Evolutionary conservation across 2,329 filamentous ascomycete genomes (phyloP).

Genomic region (Trichoderma breve): DNA sequence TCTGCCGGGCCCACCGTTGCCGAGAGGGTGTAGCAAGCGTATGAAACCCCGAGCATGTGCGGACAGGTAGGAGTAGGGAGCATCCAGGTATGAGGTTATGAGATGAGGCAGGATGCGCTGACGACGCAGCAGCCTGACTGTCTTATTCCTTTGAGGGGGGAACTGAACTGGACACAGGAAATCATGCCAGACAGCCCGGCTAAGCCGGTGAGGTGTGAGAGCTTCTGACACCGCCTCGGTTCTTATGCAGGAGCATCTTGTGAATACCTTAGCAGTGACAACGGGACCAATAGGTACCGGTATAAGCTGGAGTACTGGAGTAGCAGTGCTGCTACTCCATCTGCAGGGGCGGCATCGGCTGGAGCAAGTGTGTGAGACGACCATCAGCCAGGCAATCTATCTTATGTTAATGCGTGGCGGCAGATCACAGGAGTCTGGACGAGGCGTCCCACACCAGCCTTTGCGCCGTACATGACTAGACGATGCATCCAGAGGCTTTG

Average conservation of each 20-base stretch:
- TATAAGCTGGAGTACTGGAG: not conserved
- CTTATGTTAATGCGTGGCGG: constrained; percentile 10
- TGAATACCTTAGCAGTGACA: not conserved
- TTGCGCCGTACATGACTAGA: not conserved
- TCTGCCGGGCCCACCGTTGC: constrained; percentile 1
- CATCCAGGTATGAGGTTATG: not conserved
- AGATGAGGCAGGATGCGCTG: constrained; percentile 1
- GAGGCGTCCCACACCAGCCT: not conserved
- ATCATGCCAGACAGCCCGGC: constrained; percentile 1
- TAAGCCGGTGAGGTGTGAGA: constrained; percentile 15
- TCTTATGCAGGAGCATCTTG: not conserved
- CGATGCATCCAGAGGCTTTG: not conserved
- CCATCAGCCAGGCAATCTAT: not conserved
- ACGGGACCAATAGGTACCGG: not conserved
- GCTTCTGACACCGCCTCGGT: constrained; percentile 19
- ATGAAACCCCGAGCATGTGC: not conserved
- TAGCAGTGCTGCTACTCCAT: constrained; percentile 1
- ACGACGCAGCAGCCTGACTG: not conserved
- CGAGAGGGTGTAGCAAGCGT: not conserved
- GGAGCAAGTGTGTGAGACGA: constrained; percentile 4
- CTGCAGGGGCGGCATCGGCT: constrained; percentile 11
- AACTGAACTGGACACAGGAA: not conserved
- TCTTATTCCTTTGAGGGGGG: not conserved
- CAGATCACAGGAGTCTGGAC: constrained; percentile 12
- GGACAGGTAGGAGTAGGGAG: not conserved